phyloP scores from a whole-genome alignment of 73 alveolate species.

The Paramecium bursaria region DNA sequence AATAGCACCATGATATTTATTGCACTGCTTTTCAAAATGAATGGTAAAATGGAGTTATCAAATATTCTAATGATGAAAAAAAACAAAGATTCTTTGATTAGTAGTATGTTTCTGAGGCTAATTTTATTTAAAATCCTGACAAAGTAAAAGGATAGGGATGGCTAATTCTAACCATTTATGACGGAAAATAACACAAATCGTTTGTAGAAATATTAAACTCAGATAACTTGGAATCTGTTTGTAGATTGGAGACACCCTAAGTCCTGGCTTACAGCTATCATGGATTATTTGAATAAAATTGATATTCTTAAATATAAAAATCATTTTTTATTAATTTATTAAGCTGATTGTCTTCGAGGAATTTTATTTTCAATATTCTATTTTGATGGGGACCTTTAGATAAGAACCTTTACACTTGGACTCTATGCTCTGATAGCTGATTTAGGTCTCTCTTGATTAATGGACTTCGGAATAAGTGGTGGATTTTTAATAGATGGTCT shows the following conservation, averaged over 20 bases:
- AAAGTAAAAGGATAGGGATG: constrained; percentile 60
- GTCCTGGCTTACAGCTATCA: constrained; percentile 6
- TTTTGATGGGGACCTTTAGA: no score
- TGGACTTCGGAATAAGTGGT: no score
- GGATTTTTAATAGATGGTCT: no score
- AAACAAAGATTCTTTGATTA: no score
- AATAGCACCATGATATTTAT: neutral
- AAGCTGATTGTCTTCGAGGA: no score
- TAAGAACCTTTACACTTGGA: no score
- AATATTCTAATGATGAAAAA: neutral
- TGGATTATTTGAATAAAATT: constrained; percentile 59
- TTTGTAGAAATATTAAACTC: constrained; percentile 31
- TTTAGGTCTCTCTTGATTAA: no score
- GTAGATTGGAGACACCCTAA: constrained; percentile 17
- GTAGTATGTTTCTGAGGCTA: constrained; percentile 21
- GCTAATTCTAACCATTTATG: constrained; percentile 5
- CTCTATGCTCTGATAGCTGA: no score
- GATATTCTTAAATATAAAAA: no score
- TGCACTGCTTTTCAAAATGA: constrained; percentile 47
- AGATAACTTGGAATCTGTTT: neutral
- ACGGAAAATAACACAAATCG: constrained; percentile 7
- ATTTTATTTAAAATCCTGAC: neutral
- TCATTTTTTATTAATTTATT: no score
- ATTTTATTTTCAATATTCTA: no score
- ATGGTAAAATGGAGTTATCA: constrained; percentile 40